Conservation (phyloP, 1,284 basidiomycete genomes). For the Cryptococcus neoformans region DNA sequence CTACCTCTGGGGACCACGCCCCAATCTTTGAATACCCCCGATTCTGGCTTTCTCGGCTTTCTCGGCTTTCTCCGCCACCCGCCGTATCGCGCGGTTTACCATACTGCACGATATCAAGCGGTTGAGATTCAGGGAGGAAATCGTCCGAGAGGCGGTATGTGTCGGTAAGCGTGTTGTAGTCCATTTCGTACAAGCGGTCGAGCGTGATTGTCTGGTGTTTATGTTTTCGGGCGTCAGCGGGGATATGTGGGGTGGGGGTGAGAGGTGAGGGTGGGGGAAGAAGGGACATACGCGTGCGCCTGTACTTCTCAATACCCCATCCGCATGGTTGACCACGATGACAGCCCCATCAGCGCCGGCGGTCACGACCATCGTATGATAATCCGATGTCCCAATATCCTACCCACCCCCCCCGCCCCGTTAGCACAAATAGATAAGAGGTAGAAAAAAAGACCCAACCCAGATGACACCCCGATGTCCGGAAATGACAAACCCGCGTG, state of each 20-base stretch:
- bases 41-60: no score
- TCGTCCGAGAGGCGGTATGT: constrained; percentile 80
- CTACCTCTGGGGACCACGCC: constrained; percentile 72
- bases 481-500: not conserved
- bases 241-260: not conserved
- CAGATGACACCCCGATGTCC: not conserved
- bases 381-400: constrained; percentile 72
- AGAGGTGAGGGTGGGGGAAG: not conserved
- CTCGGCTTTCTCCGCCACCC: no score
- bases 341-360: constrained; percentile 77
- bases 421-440: not conserved
- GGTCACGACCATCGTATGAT: constrained; percentile 77
- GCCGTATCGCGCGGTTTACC: not conserved
- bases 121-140: constrained; percentile 60
- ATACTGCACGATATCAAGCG: not conserved
- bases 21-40: constrained; percentile 37
- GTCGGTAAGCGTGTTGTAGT: constrained; percentile 68
- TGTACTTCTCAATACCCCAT: not conserved
- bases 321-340: constrained; percentile 27
- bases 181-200: constrained; percentile 78
- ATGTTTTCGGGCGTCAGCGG: not conserved
- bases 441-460: not conserved
- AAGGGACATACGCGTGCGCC: not conserved
- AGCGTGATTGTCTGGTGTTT: constrained; percentile 63
- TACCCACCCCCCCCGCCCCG: not conserved